These are phyloP conservation scores for Coniochaeta hoffmannii DNA, from an alignment of 2,329 filamentous ascomycete genomes.

Conservation along the genomic window DNA sequence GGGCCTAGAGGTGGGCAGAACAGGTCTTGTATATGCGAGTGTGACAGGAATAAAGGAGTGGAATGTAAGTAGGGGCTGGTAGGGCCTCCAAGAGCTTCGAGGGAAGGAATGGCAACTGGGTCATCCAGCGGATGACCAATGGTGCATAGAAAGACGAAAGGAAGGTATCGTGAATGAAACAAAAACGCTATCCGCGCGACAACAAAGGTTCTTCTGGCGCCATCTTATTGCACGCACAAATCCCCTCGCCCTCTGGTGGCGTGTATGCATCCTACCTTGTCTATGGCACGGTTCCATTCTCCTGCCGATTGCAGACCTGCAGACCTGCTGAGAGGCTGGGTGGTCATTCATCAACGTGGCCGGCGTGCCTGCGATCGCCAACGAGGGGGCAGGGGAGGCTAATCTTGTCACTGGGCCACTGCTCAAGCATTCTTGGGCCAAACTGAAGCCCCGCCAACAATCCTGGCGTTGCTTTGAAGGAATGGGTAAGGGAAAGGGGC, in stretches of 20 bases:
- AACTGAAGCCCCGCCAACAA: too few species aligned
- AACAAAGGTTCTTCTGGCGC: background rate
- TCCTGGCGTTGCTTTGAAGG: background rate
- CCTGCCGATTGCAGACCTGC: too few species aligned
- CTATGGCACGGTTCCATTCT: too few species aligned
- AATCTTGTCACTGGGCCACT: too few species aligned
- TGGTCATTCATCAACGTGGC: too few species aligned
- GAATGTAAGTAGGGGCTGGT: background rate
- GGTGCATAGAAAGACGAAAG: background rate
- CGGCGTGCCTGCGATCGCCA: background rate
- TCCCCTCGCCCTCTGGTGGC: slow-evolving; percentile 2
- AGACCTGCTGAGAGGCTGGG: too few species aligned
- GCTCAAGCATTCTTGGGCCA: too few species aligned
- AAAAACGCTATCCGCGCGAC: background rate
- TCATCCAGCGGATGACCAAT: background rate
- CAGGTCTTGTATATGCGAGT: slow-evolving; percentile 1
- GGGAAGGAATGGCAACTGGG: background rate
- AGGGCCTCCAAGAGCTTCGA: background rate
- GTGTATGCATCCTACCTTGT: slow-evolving; percentile 1
- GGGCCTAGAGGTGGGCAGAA: background rate
- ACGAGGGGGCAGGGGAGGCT: background rate
- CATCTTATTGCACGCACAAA: background rate
- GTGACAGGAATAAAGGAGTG: background rate
- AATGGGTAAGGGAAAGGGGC: background rate
- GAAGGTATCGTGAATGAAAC: slow-evolving; percentile 4